phyloP scores from a whole-genome alignment of 495 filamentous ascomycete species.

The Neurospora sp. region DNA sequence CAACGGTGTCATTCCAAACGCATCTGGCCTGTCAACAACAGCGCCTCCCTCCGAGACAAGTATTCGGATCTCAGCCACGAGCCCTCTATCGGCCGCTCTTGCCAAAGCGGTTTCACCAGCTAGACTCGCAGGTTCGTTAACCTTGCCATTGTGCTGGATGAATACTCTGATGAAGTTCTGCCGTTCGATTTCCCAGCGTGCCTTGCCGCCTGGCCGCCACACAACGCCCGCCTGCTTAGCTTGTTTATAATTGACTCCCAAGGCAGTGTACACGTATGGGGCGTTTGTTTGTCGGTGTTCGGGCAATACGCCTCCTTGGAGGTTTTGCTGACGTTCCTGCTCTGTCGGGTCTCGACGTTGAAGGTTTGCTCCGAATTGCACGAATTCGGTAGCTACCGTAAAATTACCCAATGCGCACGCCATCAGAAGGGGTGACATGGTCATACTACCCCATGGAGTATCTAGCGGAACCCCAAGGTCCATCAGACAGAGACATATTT shows the following conservation, averaged over 20 bases:
- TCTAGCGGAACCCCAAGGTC: neutral
- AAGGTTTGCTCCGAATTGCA: neutral
- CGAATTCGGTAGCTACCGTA: neutral
- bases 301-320: neutral
- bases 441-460: neutral
- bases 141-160: neutral
- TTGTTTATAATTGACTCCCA: neutral
- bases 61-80: neutral
- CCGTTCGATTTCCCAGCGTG: neutral
- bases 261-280: neutral
- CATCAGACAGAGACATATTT: neutral
- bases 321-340: neutral
- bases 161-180: neutral
- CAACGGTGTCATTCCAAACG: neutral
- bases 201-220: neutral
- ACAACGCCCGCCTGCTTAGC: neutral
- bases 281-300: neutral
- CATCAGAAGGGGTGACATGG: neutral
- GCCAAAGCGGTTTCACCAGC: neutral
- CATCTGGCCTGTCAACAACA: neutral
- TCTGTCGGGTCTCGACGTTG: neutral
- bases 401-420: neutral
- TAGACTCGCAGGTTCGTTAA: neutral
- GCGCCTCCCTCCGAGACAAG: slow-evolving; percentile 2
- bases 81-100: neutral